Conservation (phyloP, 441 rosid genomes). For the Jatropha multifida region DNA sequence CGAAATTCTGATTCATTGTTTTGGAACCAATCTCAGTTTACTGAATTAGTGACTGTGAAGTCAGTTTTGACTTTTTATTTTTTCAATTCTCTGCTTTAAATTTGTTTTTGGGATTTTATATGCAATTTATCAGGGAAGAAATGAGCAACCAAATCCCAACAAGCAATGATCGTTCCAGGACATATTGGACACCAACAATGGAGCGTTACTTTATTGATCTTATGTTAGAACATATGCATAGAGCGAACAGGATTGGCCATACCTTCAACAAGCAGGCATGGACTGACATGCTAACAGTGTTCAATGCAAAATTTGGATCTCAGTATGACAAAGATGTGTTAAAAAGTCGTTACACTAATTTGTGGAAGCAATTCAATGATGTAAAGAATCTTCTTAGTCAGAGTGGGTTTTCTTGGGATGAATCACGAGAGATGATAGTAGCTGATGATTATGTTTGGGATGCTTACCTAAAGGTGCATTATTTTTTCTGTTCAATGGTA, state of each 20-base stretch:
- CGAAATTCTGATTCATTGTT: not conserved
- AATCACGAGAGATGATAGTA: constrained; percentile 60
- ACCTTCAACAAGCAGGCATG: constrained; percentile 90
- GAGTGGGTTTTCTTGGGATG: constrained; percentile 84
- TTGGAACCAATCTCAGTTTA: not conserved
- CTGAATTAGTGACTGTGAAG: not conserved
- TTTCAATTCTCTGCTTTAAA: not conserved
- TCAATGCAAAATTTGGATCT: constrained; percentile 73
- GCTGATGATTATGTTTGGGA: constrained; percentile 76
- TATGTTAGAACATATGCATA: constrained; percentile 80
- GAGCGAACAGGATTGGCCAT: constrained; percentile 76
- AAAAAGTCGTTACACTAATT: constrained; percentile 66
- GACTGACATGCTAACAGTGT: constrained; percentile 68
- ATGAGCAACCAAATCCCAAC: constrained; percentile 50
- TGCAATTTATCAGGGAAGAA: constrained; percentile 16
- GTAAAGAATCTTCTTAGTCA: constrained; percentile 69
- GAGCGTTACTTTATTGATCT: constrained; percentile 88
- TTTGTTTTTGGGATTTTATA: not conserved
- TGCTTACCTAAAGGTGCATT: constrained; percentile 59
- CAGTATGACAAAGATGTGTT: constrained; percentile 82
- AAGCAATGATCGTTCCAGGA: constrained; percentile 66
- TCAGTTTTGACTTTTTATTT: not conserved
- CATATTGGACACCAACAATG: constrained; percentile 85
- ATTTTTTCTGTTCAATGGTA: constrained; percentile 8
- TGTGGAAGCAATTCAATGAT: constrained; percentile 83